A percentile compares a stretch with the other conserved stretches of the same genome.
Conservation (phyloP, 352 stramenopile species). For the Aphanomyces cochlioides region DNA sequence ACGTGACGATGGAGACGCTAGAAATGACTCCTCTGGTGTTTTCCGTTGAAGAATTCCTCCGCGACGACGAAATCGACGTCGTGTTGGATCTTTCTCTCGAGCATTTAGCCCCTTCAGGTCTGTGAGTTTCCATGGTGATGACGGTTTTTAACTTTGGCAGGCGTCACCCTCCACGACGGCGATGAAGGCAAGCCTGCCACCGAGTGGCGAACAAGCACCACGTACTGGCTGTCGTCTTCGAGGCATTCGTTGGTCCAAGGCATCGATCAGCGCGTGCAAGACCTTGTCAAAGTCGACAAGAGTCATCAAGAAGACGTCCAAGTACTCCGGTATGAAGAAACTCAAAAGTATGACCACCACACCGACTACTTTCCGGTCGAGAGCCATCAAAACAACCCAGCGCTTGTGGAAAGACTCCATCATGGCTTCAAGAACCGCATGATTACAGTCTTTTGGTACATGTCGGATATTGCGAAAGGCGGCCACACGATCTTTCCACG, state of each 20-base stretch:
- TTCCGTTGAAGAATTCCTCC: constrained; percentile 64
- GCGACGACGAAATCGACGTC: constrained; percentile 70
- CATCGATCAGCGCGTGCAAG: constrained; percentile 59
- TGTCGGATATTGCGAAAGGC: constrained; percentile 69
- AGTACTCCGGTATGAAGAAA: constrained; percentile 59
- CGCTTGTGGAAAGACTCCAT: constrained; percentile 51
- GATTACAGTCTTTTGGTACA: constrained; percentile 86
- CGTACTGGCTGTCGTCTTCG: constrained; percentile 61
- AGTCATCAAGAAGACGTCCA: constrained; percentile 65
- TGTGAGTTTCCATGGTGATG: background rate
- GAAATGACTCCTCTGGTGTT: constrained; percentile 70
- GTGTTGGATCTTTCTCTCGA: constrained; percentile 63
- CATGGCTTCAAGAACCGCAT: constrained; percentile 78
- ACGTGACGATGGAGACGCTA: constrained; percentile 54
- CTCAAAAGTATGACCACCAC: constrained; percentile 76
- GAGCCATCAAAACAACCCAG: constrained; percentile 41
- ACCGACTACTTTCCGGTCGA: constrained; percentile 57
- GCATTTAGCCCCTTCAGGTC: constrained; percentile 52
- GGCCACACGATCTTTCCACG: constrained; percentile 73
- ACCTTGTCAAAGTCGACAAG: constrained; percentile 57
- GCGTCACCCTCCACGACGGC: constrained; percentile 56
- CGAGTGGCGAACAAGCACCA: constrained; percentile 75
- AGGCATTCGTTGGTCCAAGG: constrained; percentile 41
- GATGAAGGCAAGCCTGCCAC: constrained; percentile 59
- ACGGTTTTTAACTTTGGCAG: background rate